Conservation (phyloP, 345 rosid species). For the Carallia pectinifolia region DNA sequence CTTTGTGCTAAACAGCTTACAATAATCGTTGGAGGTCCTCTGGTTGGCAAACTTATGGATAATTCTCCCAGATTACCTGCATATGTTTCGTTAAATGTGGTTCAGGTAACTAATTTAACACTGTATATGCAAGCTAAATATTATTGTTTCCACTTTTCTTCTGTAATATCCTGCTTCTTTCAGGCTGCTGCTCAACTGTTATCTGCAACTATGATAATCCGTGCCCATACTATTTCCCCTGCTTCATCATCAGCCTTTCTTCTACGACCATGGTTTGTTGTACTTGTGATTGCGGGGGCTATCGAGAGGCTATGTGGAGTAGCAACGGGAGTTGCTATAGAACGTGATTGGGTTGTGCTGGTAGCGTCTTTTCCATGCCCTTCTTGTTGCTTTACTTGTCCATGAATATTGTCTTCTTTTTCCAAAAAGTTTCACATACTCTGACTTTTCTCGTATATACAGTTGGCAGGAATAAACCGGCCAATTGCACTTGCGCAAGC, state of each 20-base stretch:
- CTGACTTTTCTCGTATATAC: conserved; percentile 22
- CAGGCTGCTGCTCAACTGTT: conserved; percentile 88
- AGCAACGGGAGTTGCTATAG: conserved; percentile 84
- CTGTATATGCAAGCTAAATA: conserved; percentile 2
- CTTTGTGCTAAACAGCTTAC: conserved; percentile 42
- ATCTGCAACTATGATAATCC: conserved; percentile 84
- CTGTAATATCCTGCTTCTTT: conserved; percentile 24
- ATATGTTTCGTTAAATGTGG: conserved; percentile 56
- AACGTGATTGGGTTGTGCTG: conserved; percentile 97
- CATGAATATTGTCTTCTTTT: conserved; percentile 16
- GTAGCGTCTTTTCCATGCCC: conserved; percentile 37
- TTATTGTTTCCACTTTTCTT: neutral
- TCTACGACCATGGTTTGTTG: conserved; percentile 78
- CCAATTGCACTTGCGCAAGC: conserved; percentile 93
- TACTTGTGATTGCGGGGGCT: conserved; percentile 70
- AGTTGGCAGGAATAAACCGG: conserved; percentile 89
- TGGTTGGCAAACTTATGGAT: conserved; percentile 90
- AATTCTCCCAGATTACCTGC: conserved; percentile 82
- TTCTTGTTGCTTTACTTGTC: conserved; percentile 2
- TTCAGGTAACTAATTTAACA: conserved; percentile 51
- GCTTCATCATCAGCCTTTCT: conserved; percentile 58
- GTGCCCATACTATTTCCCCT: conserved; percentile 54
- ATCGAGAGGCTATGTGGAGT: conserved; percentile 80
- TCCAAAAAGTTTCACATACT: conserved; percentile 9
- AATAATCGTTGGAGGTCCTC: conserved; percentile 80